A percentile compares a stretch with the other conserved stretches of the same genome.
Conservation (phyloP, 768 basidiomycete species). For the Kwoniella botswanensis region DNA sequence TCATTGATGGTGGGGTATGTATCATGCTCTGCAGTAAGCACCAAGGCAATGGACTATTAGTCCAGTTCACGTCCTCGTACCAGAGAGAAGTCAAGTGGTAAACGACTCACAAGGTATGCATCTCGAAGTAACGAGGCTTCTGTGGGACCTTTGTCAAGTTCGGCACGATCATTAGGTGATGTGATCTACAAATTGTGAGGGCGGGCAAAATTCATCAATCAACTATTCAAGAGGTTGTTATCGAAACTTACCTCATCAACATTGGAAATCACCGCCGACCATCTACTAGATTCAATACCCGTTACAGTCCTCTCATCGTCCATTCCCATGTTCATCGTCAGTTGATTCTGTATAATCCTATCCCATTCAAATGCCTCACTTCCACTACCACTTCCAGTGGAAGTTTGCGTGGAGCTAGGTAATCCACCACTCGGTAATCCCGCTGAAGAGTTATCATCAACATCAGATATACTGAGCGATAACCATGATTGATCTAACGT, state of each 20-base stretch:
- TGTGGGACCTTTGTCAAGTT: not conserved
- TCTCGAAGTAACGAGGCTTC: slow-evolving; percentile 15
- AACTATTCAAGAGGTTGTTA: too few species aligned
- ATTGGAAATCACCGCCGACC: slow-evolving; percentile 5
- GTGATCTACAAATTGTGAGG: not conserved
- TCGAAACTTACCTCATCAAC: not conserved
- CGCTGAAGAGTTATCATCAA: not conserved
- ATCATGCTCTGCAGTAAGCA: slow-evolving; percentile 8
- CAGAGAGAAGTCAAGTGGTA: too few species aligned
- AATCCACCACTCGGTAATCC: not conserved
- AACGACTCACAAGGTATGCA: slow-evolving; percentile 17
- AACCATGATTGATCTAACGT: slow-evolving; percentile 3
- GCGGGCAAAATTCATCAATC: too few species aligned
- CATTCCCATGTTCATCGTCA: too few species aligned
- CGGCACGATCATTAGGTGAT: not conserved
- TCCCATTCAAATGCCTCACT: not conserved
- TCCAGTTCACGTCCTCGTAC: too few species aligned
- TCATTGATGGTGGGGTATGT: not conserved
- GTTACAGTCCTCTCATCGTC: slow-evolving; percentile 18
- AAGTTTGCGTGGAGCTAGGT: not conserved
- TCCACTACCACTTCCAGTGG: not conserved
- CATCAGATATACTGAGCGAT: not conserved
- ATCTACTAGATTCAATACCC: slow-evolving; percentile 11
- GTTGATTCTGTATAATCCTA: not conserved
- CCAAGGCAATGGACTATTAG: too few species aligned